These are phyloP conservation scores for Trichoderma koningii DNA, from an alignment of 2,329 filamentous ascomycete genomes.

Conservation along the genomic window DNA sequence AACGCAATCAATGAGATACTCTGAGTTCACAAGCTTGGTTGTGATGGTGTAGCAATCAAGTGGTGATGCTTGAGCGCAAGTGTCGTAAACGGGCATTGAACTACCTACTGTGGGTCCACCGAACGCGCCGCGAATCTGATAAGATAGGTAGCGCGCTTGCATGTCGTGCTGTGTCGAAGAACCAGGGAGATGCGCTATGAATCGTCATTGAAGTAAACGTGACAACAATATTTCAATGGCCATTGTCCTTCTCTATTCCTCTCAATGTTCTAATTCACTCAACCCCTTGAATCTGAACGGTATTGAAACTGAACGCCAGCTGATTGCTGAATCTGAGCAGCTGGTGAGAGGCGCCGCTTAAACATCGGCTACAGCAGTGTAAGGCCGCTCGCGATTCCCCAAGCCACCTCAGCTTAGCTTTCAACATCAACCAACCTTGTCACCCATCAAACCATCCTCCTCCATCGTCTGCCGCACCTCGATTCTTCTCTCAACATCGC, in stretches of 20 bases:
- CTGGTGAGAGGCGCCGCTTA: constrained; percentile 21
- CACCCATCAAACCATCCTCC: not conserved
- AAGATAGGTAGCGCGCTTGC: not conserved
- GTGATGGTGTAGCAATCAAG: not conserved
- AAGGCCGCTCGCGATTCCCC: constrained; percentile 9
- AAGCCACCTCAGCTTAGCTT: constrained; percentile 15
- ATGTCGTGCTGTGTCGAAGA: not conserved
- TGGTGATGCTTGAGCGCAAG: not conserved
- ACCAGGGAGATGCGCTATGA: too few species aligned
- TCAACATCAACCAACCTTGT: constrained; percentile 11
- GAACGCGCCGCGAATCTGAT: constrained; percentile 21
- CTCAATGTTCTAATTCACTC: too few species aligned
- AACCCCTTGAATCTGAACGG: too few species aligned
- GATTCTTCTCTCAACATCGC: not conserved
- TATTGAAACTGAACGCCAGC: too few species aligned
- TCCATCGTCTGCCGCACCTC: not conserved
- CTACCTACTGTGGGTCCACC: constrained; percentile 6
- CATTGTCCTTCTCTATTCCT: too few species aligned
- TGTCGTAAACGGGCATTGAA: not conserved
- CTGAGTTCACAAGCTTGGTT: not conserved
- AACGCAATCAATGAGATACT: not conserved
- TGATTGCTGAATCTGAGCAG: constrained; percentile 1
- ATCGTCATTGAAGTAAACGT: not conserved
- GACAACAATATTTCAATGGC: too few species aligned
- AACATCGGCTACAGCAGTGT: constrained; percentile 10